Percentiles rank a stretch among this genome's conserved stretches.
These are phyloP conservation scores for Candida anutae DNA, from an alignment of 1,139 yeast species.

Conservation along the genomic window DNA sequence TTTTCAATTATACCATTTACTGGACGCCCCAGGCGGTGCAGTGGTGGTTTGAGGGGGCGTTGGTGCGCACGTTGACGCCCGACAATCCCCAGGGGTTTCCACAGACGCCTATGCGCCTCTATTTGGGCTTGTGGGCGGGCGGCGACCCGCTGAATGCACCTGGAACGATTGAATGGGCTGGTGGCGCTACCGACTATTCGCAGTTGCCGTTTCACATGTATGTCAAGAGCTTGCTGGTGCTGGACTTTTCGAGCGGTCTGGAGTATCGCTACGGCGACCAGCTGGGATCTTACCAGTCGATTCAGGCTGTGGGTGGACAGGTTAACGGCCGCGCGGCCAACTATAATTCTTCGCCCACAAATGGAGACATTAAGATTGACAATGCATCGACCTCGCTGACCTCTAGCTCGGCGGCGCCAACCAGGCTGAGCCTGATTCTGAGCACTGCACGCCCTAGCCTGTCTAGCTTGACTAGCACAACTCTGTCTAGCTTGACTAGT, in stretches of 20 bases:
- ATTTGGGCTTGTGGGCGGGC: constrained; percentile 38
- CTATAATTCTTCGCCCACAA: constrained; percentile 19
- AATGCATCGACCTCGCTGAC: no score
- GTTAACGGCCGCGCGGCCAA: constrained; percentile 55
- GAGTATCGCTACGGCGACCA: constrained; percentile 42
- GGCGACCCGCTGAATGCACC: constrained; percentile 34
- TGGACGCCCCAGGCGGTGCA: constrained; percentile 26
- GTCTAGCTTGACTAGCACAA: no score
- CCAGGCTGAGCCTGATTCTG: no score
- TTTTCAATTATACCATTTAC: constrained; percentile 27
- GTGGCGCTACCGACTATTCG: constrained; percentile 20
- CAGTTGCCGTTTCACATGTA: constrained; percentile 32
- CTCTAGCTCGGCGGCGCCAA: no score
- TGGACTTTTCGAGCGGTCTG: constrained; percentile 30
- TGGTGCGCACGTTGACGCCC: constrained; percentile 33
- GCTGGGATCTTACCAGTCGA: constrained; percentile 62
- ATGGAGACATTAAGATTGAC: no score
- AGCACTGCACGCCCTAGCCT: no score
- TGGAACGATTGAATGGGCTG: constrained; percentile 41
- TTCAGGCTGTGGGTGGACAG: constrained; percentile 54
- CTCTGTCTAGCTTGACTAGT: no score
- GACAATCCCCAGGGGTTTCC: constrained; percentile 39
- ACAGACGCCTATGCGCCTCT: constrained; percentile 42
- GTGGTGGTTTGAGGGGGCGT: constrained; percentile 38
- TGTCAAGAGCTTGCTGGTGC: constrained; percentile 20